Evolutionary conservation across 2,329 filamentous ascomycete genomes (phyloP).

Genomic region (Aureobasidium sp.): DNA sequence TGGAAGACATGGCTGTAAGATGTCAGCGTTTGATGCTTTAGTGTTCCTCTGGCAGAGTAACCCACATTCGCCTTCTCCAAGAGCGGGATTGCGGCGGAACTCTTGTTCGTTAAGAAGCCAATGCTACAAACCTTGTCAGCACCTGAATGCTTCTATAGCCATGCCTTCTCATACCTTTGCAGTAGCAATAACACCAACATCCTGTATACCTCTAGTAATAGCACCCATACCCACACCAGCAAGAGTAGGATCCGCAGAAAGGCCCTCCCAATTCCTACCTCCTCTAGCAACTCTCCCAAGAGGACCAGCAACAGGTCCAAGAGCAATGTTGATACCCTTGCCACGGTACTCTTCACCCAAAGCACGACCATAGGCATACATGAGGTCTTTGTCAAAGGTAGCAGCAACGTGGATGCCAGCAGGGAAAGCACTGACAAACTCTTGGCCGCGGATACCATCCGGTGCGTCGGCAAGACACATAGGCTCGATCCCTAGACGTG

Average conservation of each 20-base stretch:
- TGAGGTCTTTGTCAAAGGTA: constrained; percentile 46
- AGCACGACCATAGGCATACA: constrained; percentile 42
- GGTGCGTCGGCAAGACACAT: constrained; percentile 66
- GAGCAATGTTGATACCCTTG: constrained; percentile 23
- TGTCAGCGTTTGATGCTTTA: not conserved
- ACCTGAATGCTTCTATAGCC: too few relatives aligned
- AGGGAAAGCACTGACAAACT: constrained; percentile 69
- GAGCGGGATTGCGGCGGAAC: constrained; percentile 12
- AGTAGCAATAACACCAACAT: constrained; percentile 45
- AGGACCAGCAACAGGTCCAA: constrained; percentile 48
- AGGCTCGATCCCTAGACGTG: constrained; percentile 61
- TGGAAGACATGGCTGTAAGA: constrained; percentile 19
- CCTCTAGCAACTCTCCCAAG: constrained; percentile 63
- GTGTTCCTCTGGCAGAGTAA: not conserved
- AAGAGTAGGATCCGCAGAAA: constrained; percentile 62
- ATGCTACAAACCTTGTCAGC: constrained; percentile 34
- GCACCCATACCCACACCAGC: constrained; percentile 44
- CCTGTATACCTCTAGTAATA: constrained; percentile 50
- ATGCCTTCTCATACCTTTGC: constrained; percentile 25
- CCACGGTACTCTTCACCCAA: constrained; percentile 37
- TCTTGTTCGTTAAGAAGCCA: constrained; percentile 15
- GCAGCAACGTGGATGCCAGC: constrained; percentile 56
- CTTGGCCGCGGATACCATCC: constrained; percentile 62
- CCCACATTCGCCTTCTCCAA: constrained; percentile 21
- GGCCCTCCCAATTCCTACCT: constrained; percentile 69